A percentile compares a stretch with the other conserved stretches of the same genome.
Conservation (phyloP, 805 yeast species). For the Suhomyces faveliae region DNA sequence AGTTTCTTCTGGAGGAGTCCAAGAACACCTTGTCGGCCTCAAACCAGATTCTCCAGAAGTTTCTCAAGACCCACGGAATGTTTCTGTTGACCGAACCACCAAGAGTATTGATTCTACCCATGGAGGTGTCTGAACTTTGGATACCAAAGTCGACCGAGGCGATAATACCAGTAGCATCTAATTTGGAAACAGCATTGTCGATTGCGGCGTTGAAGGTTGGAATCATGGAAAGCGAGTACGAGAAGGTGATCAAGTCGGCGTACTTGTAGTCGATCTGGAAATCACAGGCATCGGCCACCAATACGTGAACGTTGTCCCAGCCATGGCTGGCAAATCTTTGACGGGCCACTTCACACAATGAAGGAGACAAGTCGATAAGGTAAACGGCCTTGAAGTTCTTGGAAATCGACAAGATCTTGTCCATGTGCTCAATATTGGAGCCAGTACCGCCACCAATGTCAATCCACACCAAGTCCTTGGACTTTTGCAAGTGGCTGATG, state of each 20-base stretch:
- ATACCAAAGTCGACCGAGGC: conserved; percentile 81
- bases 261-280: conserved; percentile 47
- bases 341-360: conserved; percentile 70
- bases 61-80: conserved; percentile 72
- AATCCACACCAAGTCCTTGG: conserved; percentile 59
- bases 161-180: conserved; percentile 59
- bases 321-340: conserved; percentile 46
- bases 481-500: conserved; percentile 49
- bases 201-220: conserved; percentile 78
- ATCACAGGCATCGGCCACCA: conserved; percentile 74
- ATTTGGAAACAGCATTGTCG: conserved; percentile 57
- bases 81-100: conserved; percentile 75
- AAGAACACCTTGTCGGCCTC: conserved; percentile 78
- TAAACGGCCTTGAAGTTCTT: conserved; percentile 61
- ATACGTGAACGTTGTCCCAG: conserved; percentile 60
- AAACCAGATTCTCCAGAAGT: conserved; percentile 87
- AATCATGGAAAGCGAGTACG: conserved; percentile 82
- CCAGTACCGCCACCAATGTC: conserved; percentile 91
- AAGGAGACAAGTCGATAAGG: conserved; percentile 73
- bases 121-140: conserved; percentile 60
- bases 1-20: conserved; percentile 79
- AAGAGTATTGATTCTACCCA: conserved; percentile 68
- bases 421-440: conserved; percentile 75
- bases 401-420: conserved; percentile 47
- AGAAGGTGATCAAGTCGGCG: conserved; percentile 76